These are phyloP conservation scores for Marchantia polymorpha DNA, from an alignment of 225 moss, liverwort and hornwort species.

Conservation along the genomic window DNA sequence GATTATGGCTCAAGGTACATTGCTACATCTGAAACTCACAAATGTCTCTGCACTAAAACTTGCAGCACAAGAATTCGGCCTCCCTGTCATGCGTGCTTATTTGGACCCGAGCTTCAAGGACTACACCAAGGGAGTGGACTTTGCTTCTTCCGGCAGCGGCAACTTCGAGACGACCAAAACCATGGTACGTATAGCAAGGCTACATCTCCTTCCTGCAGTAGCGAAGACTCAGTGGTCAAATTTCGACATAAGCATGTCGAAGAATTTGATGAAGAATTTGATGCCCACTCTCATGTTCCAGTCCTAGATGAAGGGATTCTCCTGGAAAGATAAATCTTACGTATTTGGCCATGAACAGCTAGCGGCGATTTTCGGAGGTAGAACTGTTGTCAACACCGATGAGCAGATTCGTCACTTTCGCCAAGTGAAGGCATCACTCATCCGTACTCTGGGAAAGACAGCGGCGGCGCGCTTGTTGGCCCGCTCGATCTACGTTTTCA, in stretches of 20 bases:
- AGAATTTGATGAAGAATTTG: no score
- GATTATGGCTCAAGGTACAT: no score
- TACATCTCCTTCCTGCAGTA: no score
- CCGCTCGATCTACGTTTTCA: constrained; percentile 14
- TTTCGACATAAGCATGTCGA: neutral
- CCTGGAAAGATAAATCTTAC: neutral
- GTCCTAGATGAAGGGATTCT: no score
- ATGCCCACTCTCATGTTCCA: no score
- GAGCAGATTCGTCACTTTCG: constrained; percentile 20
- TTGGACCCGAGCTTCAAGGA: neutral
- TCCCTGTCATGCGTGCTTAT: neutral
- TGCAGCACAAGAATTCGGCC: neutral
- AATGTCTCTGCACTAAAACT: no score
- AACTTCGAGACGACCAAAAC: no score
- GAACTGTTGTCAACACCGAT: neutral
- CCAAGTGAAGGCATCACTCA: constrained; percentile 10
- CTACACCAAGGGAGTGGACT: constrained; percentile 49
- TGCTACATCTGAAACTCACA: no score
- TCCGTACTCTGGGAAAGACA: neutral
- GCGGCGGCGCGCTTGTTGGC: constrained; percentile 9
- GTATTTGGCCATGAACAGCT: neutral
- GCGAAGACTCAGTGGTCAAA: neutral
- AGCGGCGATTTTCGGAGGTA: neutral
- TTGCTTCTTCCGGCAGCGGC: constrained; percentile 63
- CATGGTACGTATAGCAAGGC: neutral